Conservation (phyloP, 306 rosid species). For the Prunus persica region Prunus_persica_NCBIv2 NC_034016.1:19834501-19835000, state of each 20-base stretch:
- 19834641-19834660: constrained; percentile 66
- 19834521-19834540: constrained; percentile 34
- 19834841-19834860: constrained; percentile 69
- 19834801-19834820: constrained; percentile 61
- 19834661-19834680: constrained; percentile 47
- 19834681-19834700: constrained; percentile 63
- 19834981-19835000: constrained; percentile 41
- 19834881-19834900: constrained; percentile 42
- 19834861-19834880: constrained; percentile 55
- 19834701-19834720: constrained; percentile 47
- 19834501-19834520: constrained; percentile 40
- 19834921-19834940: background rate
- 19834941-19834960: background rate
- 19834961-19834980: constrained; percentile 35
- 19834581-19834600: constrained; percentile 14
- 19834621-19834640: constrained; percentile 71
- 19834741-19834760: constrained; percentile 41
- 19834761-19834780: constrained; percentile 43
- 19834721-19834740: constrained; percentile 53
- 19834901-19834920: too few relatives aligned
- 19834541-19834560: constrained; percentile 29
- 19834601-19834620: constrained; percentile 27
- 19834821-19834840: constrained; percentile 75
- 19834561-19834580: constrained; percentile 59
- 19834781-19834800: constrained; percentile 36